phyloP scores from a whole-genome alignment of 139 green algal genomes.

The Penium margaritaceum region DNA sequence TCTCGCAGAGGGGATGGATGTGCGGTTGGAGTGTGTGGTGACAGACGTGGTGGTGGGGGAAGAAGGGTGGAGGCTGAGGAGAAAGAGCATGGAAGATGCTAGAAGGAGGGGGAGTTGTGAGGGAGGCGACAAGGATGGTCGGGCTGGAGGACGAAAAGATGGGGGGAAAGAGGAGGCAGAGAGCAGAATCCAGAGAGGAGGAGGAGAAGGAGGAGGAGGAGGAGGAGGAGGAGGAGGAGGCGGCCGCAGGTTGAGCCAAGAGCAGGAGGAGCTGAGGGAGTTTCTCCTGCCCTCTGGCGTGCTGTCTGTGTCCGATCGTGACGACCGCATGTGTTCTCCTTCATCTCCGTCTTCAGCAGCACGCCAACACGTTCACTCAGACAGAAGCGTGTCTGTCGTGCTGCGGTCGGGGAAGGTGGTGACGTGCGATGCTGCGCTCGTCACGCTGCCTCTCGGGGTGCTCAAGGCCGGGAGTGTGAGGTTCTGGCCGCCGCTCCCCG shows the following conservation, averaged over 20 bases:
- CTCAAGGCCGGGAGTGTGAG: constrained; percentile 51
- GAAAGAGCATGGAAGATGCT: neutral
- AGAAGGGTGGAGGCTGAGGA: neutral
- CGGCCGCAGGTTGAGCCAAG: too few species aligned
- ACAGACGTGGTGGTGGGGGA: neutral
- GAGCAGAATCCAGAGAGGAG: neutral
- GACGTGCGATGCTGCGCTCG: constrained; percentile 53
- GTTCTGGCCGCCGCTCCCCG: constrained; percentile 67
- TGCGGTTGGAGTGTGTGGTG: neutral
- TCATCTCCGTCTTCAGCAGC: too few species aligned
- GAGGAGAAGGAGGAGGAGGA: neutral
- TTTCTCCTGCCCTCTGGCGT: too few species aligned
- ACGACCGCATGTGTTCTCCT: too few species aligned
- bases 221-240: neutral
- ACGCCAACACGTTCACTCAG: too few species aligned
- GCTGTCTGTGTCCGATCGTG: too few species aligned
- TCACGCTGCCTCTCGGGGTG: constrained; percentile 59
- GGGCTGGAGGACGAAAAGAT: neutral
- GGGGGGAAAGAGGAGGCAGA: neutral
- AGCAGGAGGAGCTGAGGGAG: too few species aligned
- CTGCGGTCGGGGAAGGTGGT: constrained; percentile 49
- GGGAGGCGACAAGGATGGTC: neutral
- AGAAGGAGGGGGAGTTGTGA: neutral
- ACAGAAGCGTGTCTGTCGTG: too few species aligned
- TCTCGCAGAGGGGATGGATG: neutral